Evolutionary conservation across 2,329 filamentous ascomycete genomes (phyloP), one percentile per base, ranked within the genome.

Genomic region (Ophiostoma australiae): DNA sequence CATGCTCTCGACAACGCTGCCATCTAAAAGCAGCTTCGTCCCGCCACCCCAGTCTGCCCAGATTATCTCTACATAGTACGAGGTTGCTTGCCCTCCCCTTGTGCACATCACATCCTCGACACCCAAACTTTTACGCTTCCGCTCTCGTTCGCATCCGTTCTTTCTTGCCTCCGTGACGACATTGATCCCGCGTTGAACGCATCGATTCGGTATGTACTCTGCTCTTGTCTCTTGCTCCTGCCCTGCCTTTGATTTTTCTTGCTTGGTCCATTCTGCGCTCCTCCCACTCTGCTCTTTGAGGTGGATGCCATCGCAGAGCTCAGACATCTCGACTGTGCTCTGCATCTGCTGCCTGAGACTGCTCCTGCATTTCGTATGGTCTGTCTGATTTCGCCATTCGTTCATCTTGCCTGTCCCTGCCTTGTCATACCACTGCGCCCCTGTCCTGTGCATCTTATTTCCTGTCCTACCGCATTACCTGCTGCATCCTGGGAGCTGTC

Each of bases 391-490:
- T 48, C 6, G 66, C 37, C 37, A 48, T 67, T 39, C 33, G 8
- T 27, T 37, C 17, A 39, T 17, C 37, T 41, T 44, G 39, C 39
- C 39, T 44, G 39, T 20, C 66, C 39, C 15, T 39, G 66, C 17
- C 66, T 67, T 39, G 66, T 67, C 66, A 44, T 39, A 67, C 66
- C 66, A 39, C 35, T 39, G 63, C 63, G 63, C 66, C 66, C 66
- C n/a, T 67, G 41, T 55, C 39, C 67, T 52, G 33, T 15, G 63
- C 41, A 15, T 23, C 63, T 41, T 41, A 41, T n/a, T 39, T 37
- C 20, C 11, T 66, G 63, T 66, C 63, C 63, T 39, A 66, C 63
- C 33, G 23, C 20, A 35, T 37, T 37, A 35, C 39, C 61, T 65
- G 23, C 61, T 33, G 58, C 27, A 33, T 63, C 11, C 15, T 33